phyloP scores from a whole-genome alignment of 2,329 filamentous ascomycete species.

The Ophiostoma populinum region DNA sequence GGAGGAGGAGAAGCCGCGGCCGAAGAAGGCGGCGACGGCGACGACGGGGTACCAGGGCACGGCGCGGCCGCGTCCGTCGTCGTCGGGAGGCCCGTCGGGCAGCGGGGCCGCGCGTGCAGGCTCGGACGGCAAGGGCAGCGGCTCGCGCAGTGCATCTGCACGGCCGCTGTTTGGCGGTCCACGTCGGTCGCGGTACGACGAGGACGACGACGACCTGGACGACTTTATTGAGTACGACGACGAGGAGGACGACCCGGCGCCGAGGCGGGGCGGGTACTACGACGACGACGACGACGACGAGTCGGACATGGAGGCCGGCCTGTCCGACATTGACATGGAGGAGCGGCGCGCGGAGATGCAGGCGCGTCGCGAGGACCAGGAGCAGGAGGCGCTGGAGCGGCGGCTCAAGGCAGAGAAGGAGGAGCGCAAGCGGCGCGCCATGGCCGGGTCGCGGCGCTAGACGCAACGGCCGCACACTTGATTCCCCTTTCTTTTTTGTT shows the following conservation, averaged over 20 bases:
- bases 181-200: constrained; percentile 31
- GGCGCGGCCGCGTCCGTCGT: constrained; percentile 34
- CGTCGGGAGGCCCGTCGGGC: constrained; percentile 18
- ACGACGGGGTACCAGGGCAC: constrained; percentile 50
- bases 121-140: background rate
- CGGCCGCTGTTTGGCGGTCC: constrained; percentile 8
- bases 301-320: constrained; percentile 63
- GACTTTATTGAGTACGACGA: constrained; percentile 46
- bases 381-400: constrained; percentile 45
- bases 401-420: constrained; percentile 45
- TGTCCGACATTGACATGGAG: constrained; percentile 57
- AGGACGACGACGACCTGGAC: constrained; percentile 41
- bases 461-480: no score
- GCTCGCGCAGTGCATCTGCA: background rate
- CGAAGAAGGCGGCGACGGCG: constrained; percentile 43
- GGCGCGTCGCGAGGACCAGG: constrained; percentile 50
- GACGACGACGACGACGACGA: constrained; percentile 44
- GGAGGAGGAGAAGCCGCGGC: constrained; percentile 35
- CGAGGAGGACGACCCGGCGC: constrained; percentile 27
- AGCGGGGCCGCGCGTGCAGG: background rate
- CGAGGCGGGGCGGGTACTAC: constrained; percentile 4
- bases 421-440: constrained; percentile 25
- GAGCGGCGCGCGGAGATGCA: constrained; percentile 43
- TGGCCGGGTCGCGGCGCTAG: constrained; percentile 1
- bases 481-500: background rate